Percentiles rank a stretch among this genome's conserved stretches.
phyloP scores from a whole-genome alignment of 2,329 filamentous ascomycete species.

The Neonectria ditissima region DNA sequence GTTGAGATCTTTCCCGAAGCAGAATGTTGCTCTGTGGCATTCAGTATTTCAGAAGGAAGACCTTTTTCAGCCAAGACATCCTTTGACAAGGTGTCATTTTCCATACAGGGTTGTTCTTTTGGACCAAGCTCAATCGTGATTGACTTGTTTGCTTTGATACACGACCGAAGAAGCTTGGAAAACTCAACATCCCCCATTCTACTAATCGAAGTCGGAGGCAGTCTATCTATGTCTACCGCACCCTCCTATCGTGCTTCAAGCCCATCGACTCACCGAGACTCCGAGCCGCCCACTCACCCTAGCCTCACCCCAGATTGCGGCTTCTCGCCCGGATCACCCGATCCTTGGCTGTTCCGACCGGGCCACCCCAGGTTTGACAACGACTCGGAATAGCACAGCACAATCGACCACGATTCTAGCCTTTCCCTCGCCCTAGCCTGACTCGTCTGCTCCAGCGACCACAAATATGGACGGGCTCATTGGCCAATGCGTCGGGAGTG shows the following conservation, averaged over 20 bases:
- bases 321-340: background rate
- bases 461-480: conserved; percentile 9
- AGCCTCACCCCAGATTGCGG: conserved; percentile 4
- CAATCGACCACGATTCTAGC: background rate
- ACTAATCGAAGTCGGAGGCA: background rate
- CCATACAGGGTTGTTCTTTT: too few species aligned
- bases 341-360: background rate
- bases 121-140: background rate
- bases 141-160: background rate
- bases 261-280: background rate
- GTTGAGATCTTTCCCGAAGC: too few species aligned
- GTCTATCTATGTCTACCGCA: background rate
- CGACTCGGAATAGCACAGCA: background rate
- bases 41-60: too few species aligned
- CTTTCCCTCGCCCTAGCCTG: conserved; percentile 16
- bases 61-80: too few species aligned
- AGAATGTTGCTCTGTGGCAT: too few species aligned
- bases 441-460: conserved; percentile 12
- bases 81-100: too few species aligned
- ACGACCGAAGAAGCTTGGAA: background rate
- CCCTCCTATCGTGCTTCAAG: background rate
- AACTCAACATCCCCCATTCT: background rate
- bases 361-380: conserved; percentile 2
- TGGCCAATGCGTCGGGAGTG: conserved; percentile 24
- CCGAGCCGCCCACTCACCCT: background rate